These are phyloP conservation scores for Pseudogymnoascus pannorum DNA, from an alignment of 2,329 filamentous ascomycete species.

Conservation along the genomic window DNA sequence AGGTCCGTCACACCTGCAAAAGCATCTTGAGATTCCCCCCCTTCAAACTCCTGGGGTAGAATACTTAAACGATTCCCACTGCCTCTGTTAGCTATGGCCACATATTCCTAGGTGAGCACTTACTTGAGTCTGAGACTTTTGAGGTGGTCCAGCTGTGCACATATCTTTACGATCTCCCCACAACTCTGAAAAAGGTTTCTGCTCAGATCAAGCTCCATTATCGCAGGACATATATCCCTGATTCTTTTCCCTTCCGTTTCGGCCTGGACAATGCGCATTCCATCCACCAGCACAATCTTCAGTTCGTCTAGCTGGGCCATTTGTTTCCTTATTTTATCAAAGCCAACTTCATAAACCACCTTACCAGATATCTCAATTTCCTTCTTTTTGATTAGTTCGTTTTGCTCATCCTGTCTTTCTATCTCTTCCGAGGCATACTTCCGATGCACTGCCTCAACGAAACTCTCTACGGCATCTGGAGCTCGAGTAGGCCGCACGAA, in stretches of 20 bases:
- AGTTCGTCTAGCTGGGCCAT: slow-evolving; percentile 73
- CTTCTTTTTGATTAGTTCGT: slow-evolving; percentile 29
- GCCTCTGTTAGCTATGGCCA: not conserved
- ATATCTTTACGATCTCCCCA: slow-evolving; percentile 62
- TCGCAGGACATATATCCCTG: slow-evolving; percentile 50
- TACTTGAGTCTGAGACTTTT: slow-evolving; percentile 65
- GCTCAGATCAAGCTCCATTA: slow-evolving; percentile 76
- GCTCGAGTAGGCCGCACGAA: slow-evolving; percentile 76
- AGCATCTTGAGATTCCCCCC: slow-evolving; percentile 25
- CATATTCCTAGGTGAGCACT: slow-evolving; percentile 24
- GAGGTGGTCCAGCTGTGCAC: slow-evolving; percentile 59
- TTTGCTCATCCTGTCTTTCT: slow-evolving; percentile 22
- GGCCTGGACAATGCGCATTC: slow-evolving; percentile 50
- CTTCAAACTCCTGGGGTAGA: slow-evolving; percentile 37
- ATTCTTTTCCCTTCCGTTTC: slow-evolving; percentile 36
- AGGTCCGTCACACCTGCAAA: slow-evolving; percentile 52
- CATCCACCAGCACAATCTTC: slow-evolving; percentile 74
- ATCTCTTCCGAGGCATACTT: slow-evolving; percentile 69
- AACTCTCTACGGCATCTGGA: slow-evolving; percentile 60
- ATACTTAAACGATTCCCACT: slow-evolving; percentile 67
- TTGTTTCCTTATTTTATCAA: slow-evolving; percentile 81
- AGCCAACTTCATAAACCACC: slow-evolving; percentile 86
- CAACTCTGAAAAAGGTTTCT: slow-evolving; percentile 71
- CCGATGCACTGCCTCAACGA: slow-evolving; percentile 69
- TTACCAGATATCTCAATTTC: slow-evolving; percentile 70